A percentile compares a stretch with the other conserved stretches of the same genome.
phyloP scores from a whole-genome alignment of 2,329 filamentous ascomycete genomes.

The Phaeophleospora eucalypticola region DNA sequence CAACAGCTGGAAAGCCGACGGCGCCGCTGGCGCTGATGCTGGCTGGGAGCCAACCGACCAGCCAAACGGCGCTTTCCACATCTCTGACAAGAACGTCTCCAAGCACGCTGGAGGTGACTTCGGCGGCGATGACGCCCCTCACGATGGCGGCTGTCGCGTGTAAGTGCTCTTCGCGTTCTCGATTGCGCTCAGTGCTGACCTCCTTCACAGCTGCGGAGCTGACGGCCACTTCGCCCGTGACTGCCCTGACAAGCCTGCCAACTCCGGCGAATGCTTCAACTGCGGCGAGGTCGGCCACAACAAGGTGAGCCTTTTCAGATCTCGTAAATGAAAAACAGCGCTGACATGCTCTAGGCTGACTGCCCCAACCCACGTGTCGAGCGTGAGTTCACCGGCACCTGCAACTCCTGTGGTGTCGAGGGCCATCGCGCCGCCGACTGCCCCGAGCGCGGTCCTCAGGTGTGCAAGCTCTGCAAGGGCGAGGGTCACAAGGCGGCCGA shows the following conservation, averaged over 20 bases:
- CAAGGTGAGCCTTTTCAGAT: slow-evolving; percentile 35
- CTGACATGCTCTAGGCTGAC: slow-evolving; percentile 39
- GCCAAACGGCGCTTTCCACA: slow-evolving; percentile 9
- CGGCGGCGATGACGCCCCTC: slow-evolving; percentile 8
- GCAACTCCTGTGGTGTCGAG: slow-evolving; percentile 53
- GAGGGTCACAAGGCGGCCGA: slow-evolving; percentile 53
- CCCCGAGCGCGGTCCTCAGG: slow-evolving; percentile 52
- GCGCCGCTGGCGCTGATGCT: slow-evolving; percentile 8
- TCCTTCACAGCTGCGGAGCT: slow-evolving; percentile 36
- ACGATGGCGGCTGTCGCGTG: slow-evolving; percentile 39
- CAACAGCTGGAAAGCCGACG: slow-evolving; percentile 22
- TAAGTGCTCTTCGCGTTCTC: slow-evolving; percentile 30
- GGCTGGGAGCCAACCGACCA: slow-evolving; percentile 13
- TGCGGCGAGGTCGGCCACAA: slow-evolving; percentile 51
- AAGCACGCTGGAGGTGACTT: slow-evolving; percentile 28
- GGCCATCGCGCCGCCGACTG: slow-evolving; percentile 61
- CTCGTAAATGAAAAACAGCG: no score
- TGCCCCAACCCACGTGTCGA: slow-evolving; percentile 55
- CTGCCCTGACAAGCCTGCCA: slow-evolving; percentile 41
- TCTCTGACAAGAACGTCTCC: slow-evolving; percentile 25
- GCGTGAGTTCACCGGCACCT: slow-evolving; percentile 53
- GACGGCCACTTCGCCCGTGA: slow-evolving; percentile 47
- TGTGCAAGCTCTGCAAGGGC: slow-evolving; percentile 59
- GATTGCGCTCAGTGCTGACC: slow-evolving; percentile 25
- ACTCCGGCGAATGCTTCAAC: slow-evolving; percentile 54